Base-by-base conservation (phyloP, 2,329 filamentous ascomycete genomes). In the Fusarium armeniacum region DNA sequence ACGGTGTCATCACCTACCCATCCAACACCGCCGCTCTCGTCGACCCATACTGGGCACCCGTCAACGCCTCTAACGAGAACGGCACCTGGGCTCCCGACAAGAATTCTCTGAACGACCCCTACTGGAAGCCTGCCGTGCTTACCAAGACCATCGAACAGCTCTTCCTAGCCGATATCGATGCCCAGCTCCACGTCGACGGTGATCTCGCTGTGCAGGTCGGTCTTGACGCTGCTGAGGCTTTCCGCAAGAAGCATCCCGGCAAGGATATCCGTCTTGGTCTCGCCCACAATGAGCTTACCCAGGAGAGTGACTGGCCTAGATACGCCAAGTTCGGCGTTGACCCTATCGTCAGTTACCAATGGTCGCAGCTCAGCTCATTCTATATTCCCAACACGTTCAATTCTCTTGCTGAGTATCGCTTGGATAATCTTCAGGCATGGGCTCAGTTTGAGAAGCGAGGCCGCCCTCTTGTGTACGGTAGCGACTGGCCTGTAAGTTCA, bases 391-490 rank as follows among this genome's bases (percentile, higher is more conserved):
- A 63, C 45, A 76, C 69, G 2, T 69, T 74, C 28, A 66, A 70
- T n/a, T 58, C 63, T 11, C 41, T 76, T 4, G 75, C 62, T 6
- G 47, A 64, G 6, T 62, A 75, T 6, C 74, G 74, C 0, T 43
- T 62, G 16, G 49, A 66, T 11, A 68, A 75, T 28, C 53, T 87
- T 2, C 67, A 76, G 7, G 69, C 74, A 0, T 75, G 69, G 59
- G 67, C 62, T 8, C 40, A 72, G 5, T 62, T 74, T 8, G 66
- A 70, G 16, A 43, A 66, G 18, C 58, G 57, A 2, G 71, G 71
- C 20, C 65, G 71, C 3, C 62, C 60, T 45, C 53, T 72, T 32
- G 43, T 73, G 6, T 73, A 76, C 8, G 74, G 74, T 24, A 75
- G 73, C 18, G 74, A 76, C 40, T 76, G 74, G 73, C 74, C 74